Base-by-base conservation (phyloP, 768 basidiomycete species). In the Pholiota conissans region DNA sequence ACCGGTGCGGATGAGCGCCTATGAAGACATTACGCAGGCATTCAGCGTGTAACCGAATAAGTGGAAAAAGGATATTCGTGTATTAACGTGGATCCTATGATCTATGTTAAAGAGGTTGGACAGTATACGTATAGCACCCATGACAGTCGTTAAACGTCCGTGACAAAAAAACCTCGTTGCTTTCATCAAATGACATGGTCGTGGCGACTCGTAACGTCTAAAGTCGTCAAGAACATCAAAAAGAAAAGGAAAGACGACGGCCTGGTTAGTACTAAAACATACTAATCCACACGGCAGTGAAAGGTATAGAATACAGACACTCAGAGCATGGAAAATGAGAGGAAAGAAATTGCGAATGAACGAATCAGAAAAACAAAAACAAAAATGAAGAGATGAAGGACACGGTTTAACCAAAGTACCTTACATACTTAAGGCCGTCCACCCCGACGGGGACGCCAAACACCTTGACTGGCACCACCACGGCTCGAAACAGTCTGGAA, bases 401-500 rank as follows among this genome's bases (percentile, higher is more conserved):
- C n/a, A n/a, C n/a, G n/a, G n/a, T n/a, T n/a, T n/a, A n/a, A n/a
- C n/a, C n/a, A n/a, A n/a, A n/a, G n/a, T n/a, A n/a, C n/a, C n/a
- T n/a, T 26, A 58, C n/a, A 37, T 28, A n/a, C 24, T 40, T 58
- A 68, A 56, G 61, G 61, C 28, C 67, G 60, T n/a, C 42, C 42
- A 13, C 61, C 67, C n/a, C 69, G 57, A 24, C 49, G 53, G n/a
- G 66, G 56, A 35, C 61, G 64, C 66, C 68, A 71, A 8, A 61
- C 62, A 22, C 65, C 64, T 13, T 57, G 47, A 4, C 50, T 22
- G n/a, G 50, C 57, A 7, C 55, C 48, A 40, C 54, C 55, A 3
- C 62, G 55, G 4, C 47, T 11, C 16, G 59, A 34, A 27, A 87
- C 85, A 24, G 84, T 78, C 71, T 86, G 84, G 79, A 91, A 91